phyloP scores from a whole-genome alignment of 192 early-diverging fungal genomes.

The Piromyces finnis region DNA sequence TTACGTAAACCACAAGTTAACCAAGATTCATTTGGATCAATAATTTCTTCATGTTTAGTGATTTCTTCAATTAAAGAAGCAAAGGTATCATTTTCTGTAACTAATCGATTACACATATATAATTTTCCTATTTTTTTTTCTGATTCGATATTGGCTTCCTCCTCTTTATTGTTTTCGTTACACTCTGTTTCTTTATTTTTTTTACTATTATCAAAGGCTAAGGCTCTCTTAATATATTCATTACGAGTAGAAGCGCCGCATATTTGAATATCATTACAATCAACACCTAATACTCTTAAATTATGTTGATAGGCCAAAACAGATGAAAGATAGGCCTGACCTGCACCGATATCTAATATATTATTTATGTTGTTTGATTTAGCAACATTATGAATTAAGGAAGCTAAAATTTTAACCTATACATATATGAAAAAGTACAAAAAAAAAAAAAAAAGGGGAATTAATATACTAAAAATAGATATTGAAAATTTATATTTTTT shows the following conservation, averaged over 20 bases:
- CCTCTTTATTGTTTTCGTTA: neutral
- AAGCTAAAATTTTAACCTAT: conserved; percentile 19
- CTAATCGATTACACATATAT: neutral
- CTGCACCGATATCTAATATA: conserved; percentile 56
- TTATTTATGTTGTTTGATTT: conserved; percentile 14
- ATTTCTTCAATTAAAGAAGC: neutral
- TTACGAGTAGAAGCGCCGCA: conserved; percentile 48
- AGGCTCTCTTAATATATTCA: conserved; percentile 20
- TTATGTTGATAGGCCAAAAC: conserved; percentile 44
- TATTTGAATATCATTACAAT: conserved; percentile 48
- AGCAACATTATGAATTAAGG: conserved; percentile 34
- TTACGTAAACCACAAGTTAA: neutral
- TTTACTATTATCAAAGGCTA: neutral
- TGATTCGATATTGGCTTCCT: neutral
- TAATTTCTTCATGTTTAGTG: neutral
- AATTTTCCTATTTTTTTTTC: neutral
- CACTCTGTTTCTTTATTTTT: neutral
- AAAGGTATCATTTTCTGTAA: neutral
- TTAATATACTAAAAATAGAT: too few relatives aligned
- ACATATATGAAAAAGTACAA: too few relatives aligned
- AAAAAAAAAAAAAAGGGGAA: too few relatives aligned
- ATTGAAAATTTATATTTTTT: too few relatives aligned
- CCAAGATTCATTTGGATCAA: neutral
- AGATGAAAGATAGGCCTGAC: conserved; percentile 57
- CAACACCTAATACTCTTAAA: conserved; percentile 45